phyloP scores from a whole-genome alignment of 768 basidiomycete species.

The Termitomyces bulborhizus region DNA sequence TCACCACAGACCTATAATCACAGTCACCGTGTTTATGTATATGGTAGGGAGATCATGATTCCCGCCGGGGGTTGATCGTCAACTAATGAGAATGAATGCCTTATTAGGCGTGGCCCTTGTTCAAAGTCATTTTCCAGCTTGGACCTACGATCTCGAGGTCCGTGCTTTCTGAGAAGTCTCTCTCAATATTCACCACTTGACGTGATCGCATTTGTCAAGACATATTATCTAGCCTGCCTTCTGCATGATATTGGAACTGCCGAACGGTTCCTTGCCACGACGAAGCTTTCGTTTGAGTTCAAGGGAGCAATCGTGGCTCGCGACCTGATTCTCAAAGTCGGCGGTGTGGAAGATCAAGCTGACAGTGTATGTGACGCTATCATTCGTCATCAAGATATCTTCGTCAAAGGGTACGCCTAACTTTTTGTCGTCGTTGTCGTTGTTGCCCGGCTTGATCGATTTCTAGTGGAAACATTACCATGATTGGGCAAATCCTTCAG shows the following conservation, averaged over 20 bases:
- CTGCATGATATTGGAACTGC: slow-evolving; percentile 50
- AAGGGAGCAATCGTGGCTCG: slow-evolving; percentile 48
- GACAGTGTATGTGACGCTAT: slow-evolving; percentile 48
- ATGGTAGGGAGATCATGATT: slow-evolving; percentile 26
- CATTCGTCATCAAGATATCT: slow-evolving; percentile 40
- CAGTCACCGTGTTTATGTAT: slow-evolving; percentile 43
- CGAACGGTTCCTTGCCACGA: slow-evolving; percentile 39
- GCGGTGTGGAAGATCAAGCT: slow-evolving; percentile 42
- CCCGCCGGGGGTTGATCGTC: neutral
- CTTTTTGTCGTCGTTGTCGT: neutral
- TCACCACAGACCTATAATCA: slow-evolving; percentile 42
- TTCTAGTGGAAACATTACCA: slow-evolving; percentile 41
- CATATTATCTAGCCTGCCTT: slow-evolving; percentile 45
- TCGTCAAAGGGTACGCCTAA: slow-evolving; percentile 33
- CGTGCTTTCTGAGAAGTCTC: neutral
- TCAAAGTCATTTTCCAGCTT: slow-evolving; percentile 38
- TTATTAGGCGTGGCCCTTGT: slow-evolving; percentile 39
- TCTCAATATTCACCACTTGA: neutral
- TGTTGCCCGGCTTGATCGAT: neutral
- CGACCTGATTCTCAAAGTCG: slow-evolving; percentile 35
- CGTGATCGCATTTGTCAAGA: slow-evolving; percentile 17
- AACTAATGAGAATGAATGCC: neutral
- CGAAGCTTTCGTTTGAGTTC: slow-evolving; percentile 54
- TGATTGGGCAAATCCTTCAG: slow-evolving; percentile 44
- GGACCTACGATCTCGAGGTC: slow-evolving; percentile 34